Base-by-base conservation (phyloP, 345 rosid species). In the Eucalyptus cloeziana region DNA sequence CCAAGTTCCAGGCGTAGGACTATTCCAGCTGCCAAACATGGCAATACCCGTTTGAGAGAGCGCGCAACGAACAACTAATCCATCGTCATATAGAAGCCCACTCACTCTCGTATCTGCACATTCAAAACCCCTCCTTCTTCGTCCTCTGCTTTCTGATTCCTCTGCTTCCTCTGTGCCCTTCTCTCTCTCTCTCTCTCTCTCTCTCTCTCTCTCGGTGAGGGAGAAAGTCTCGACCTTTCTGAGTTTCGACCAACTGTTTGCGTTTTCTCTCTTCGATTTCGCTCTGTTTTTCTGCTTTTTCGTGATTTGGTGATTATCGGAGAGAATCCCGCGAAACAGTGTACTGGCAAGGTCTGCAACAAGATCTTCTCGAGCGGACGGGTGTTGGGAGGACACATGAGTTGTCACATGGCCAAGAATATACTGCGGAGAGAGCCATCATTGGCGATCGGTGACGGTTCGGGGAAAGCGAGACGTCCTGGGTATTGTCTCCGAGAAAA, bases 401-500 rank as follows among this genome's bases (percentile, higher is more conserved):
- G 91, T 83, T 24, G 64, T 90, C 95, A 90, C 76, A 45, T 49
- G 43, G 88, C 86, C 86, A 87, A 87, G 79, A 91, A 58, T 64
- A 86, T 91, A 49, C 47, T 6, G 49, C 51, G 40, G 49, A 13
- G 44, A 69, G 86, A 40, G 51, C 86, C 69, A 85, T 88, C 64
- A 24, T 71, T 85, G 86, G 83, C 89, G 64, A 69, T 51, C 86
- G 92, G 91, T 89, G 88, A 90, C 89, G 90, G 90, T 86, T 88
- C 89, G 19, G 86, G 27, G 85, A 90, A 88, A 33, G 54, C 33
- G 50, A 16, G 47, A 25, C 56, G 31, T 52, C 54, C 33, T 83
- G 71, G 91, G 86, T 94, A 95, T 88, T 91, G 89, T 31, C 92
- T 95, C 30, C 93, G 97, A 91, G 94, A 94, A 76, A 93, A 95